Evolutionary conservation across 2,329 filamentous ascomycete species (phyloP).

Genomic region (Ascochyta clinopodiicola): DNA sequence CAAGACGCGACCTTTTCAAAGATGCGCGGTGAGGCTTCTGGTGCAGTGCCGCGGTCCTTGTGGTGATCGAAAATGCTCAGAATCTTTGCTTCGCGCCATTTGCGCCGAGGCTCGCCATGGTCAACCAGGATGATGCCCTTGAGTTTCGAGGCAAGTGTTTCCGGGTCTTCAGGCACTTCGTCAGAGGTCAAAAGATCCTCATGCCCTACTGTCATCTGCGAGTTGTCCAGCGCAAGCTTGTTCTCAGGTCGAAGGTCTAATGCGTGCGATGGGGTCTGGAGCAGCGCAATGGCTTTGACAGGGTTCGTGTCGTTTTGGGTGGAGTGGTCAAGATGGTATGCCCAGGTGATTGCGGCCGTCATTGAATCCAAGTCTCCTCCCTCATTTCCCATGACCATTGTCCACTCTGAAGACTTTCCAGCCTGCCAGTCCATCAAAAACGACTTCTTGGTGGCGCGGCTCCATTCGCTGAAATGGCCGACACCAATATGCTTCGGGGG

Average conservation of each 20-base stretch:
- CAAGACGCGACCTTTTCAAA: constrained; percentile 55
- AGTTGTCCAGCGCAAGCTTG: constrained; percentile 53
- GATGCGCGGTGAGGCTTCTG: constrained; percentile 52
- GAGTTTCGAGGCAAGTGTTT: constrained; percentile 52
- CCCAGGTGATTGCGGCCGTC: constrained; percentile 56
- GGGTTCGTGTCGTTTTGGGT: constrained; percentile 52
- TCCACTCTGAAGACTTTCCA: constrained; percentile 53
- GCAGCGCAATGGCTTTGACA: constrained; percentile 55
- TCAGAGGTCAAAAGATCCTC: constrained; percentile 57
- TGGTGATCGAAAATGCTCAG: constrained; percentile 57
- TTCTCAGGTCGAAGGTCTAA: constrained; percentile 58
- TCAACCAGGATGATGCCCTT: constrained; percentile 57
- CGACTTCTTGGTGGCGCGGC: constrained; percentile 54
- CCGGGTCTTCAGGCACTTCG: constrained; percentile 56
- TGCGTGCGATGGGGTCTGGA: constrained; percentile 56
- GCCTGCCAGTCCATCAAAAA: constrained; percentile 58
- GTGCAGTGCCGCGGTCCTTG: constrained; percentile 51
- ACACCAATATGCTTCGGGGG: constrained; percentile 42
- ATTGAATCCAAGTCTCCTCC: constrained; percentile 55
- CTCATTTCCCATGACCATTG: constrained; percentile 56
- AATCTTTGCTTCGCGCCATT: constrained; percentile 54
- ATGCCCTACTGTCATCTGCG: constrained; percentile 55
- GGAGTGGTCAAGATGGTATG: constrained; percentile 56
- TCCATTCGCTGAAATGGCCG: constrained; percentile 59
- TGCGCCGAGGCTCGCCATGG: constrained; percentile 52